Percentiles rank a stretch among this genome's conserved stretches.
phyloP scores from a whole-genome alignment of 495 filamentous ascomycete genomes.

The Aspergillus indologenus region DNA sequence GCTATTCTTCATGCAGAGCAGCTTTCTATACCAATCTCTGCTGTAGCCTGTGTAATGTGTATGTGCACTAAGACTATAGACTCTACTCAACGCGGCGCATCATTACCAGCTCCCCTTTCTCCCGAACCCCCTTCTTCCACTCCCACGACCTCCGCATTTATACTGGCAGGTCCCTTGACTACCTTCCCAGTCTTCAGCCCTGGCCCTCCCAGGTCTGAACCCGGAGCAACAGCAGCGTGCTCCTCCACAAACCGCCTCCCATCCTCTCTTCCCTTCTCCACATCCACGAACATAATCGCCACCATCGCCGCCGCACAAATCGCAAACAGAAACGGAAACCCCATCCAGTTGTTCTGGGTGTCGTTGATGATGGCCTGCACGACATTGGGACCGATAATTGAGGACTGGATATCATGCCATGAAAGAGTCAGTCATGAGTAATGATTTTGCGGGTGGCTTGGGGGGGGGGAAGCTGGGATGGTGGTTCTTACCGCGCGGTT shows the following conservation, averaged over 20 bases:
- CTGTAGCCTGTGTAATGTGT: too few relatives aligned
- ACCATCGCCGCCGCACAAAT: slow-evolving; percentile 43
- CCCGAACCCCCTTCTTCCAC: background rate
- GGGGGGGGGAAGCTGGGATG: background rate
- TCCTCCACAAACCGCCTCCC: slow-evolving; percentile 38
- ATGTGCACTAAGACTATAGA: too few relatives aligned
- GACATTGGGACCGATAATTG: slow-evolving; percentile 49
- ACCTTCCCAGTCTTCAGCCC: background rate
- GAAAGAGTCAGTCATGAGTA: background rate
- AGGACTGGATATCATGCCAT: slow-evolving; percentile 32
- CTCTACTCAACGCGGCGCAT: too few relatives aligned
- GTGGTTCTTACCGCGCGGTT: slow-evolving; percentile 41
- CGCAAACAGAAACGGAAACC: slow-evolving; percentile 49
- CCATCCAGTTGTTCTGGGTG: slow-evolving; percentile 50
- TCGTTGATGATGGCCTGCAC: slow-evolving; percentile 49
- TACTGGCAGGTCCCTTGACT: background rate
- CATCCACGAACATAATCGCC: slow-evolving; percentile 41
- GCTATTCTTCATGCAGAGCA: too few relatives aligned
- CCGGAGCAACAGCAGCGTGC: slow-evolving; percentile 9
- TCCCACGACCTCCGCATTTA: background rate
- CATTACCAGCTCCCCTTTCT: too few relatives aligned
- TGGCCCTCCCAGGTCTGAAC: background rate
- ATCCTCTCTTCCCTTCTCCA: slow-evolving; percentile 48
- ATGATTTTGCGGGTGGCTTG: too few relatives aligned
- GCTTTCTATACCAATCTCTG: too few relatives aligned